These are phyloP conservation scores for Xylariaceae sp. DNA, from an alignment of 2,329 filamentous ascomycete species.

Conservation along the genomic window DNA sequence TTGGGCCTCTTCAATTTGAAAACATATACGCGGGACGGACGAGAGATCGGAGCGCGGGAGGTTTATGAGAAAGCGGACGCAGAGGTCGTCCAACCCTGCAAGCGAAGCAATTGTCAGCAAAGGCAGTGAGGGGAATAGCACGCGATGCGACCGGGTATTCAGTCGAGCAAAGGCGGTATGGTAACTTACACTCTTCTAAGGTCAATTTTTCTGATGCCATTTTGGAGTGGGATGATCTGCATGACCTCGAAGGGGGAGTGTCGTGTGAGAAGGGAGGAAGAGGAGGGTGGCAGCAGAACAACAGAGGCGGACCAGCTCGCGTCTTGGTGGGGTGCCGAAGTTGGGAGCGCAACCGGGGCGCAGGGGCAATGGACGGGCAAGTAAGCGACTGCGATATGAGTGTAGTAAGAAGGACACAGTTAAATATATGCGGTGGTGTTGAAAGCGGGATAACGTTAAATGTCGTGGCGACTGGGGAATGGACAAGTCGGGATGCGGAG, in stretches of 20 bases:
- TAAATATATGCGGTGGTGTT: background rate
- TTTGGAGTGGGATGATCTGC: conserved; percentile 40
- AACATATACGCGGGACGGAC: conserved; percentile 90
- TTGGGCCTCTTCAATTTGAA: conserved; percentile 98
- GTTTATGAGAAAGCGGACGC: conserved; percentile 97
- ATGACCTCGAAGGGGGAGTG: conserved; percentile 15
- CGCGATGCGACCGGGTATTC: background rate
- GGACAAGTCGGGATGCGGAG: background rate
- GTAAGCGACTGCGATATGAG: background rate
- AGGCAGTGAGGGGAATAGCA: background rate
- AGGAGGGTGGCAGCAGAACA: conserved; percentile 1
- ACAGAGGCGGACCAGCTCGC: background rate
- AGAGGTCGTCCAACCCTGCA: conserved; percentile 91
- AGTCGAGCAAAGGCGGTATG: conserved; percentile 1
- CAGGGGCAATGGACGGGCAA: background rate
- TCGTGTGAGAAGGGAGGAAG: background rate
- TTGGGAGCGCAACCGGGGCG: background rate
- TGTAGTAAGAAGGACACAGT: background rate
- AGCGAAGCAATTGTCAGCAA: background rate
- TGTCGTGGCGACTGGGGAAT: background rate
- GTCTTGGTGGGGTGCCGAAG: background rate
- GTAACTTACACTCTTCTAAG: conserved; percentile 75
- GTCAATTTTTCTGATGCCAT: conserved; percentile 79
- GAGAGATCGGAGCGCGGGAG: conserved; percentile 86
- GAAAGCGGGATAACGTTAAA: background rate